phyloP scores from a whole-genome alignment of 768 basidiomycete genomes.

The Pulveroboletus sp. region DNA sequence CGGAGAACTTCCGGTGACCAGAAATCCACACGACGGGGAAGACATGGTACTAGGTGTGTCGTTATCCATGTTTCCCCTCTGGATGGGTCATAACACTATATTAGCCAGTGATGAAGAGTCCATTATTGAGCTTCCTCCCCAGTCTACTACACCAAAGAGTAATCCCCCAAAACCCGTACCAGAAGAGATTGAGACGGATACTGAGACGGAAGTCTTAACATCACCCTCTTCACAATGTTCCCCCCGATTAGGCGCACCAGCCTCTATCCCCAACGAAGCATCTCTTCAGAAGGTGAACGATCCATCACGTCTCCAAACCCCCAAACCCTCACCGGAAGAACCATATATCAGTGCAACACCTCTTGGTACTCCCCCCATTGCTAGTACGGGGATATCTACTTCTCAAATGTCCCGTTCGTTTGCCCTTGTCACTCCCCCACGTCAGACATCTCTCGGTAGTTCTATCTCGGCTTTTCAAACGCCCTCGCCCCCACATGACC shows the following conservation, averaged over 20 bases:
- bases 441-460: constrained; percentile 35
- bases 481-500: constrained; percentile 55
- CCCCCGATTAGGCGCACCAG: constrained; percentile 8
- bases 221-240: constrained; percentile 21
- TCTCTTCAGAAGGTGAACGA: constrained; percentile 16
- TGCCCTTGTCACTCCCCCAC: constrained; percentile 45
- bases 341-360: constrained; percentile 20
- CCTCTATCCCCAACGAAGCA: constrained; percentile 8
- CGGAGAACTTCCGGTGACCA: constrained; percentile 18
- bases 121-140: constrained; percentile 12
- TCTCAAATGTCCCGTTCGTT: constrained; percentile 16
- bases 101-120: constrained; percentile 40
- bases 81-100: not conserved
- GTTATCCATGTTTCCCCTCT: not conserved
- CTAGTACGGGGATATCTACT: not conserved
- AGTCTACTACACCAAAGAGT: constrained; percentile 27
- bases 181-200: constrained; percentile 19
- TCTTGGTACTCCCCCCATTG: constrained; percentile 21
- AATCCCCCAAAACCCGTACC: constrained; percentile 10
- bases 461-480: constrained; percentile 51
- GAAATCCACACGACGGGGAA: constrained; percentile 13
- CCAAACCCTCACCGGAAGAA: not conserved
- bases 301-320: constrained; percentile 12
- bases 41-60: constrained; percentile 19
- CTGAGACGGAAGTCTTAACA: constrained; percentile 27